phyloP scores from a whole-genome alignment of 108 stramenopile species.

The Hondaea fermentalgiana region DNA sequence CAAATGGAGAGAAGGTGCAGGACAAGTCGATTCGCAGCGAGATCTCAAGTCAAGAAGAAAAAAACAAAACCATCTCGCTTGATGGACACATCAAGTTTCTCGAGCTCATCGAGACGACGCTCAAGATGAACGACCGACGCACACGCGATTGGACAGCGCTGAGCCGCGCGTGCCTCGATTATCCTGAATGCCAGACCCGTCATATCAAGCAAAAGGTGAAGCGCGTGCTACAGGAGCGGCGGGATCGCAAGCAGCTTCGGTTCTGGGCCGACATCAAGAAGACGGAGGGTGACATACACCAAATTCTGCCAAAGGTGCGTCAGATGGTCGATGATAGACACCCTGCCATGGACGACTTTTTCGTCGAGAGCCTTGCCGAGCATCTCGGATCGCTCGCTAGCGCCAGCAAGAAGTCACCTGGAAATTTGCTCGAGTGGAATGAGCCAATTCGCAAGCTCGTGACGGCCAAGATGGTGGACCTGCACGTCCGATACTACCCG shows the following conservation, averaged over 20 bases:
- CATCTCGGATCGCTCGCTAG: neutral
- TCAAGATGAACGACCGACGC: neutral
- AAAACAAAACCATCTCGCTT: neutral
- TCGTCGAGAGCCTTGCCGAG: neutral
- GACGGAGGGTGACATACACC: neutral
- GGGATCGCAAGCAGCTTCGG: neutral
- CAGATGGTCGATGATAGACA: neutral
- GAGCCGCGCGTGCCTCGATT: neutral
- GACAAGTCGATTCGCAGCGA: neutral
- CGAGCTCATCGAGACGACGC: neutral
- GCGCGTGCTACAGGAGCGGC: neutral
- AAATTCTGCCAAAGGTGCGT: neutral
- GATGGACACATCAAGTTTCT: slow-evolving; percentile 1
- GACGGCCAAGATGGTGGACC: neutral
- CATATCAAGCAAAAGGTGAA: neutral
- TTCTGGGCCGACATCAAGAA: neutral
- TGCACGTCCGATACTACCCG: neutral
- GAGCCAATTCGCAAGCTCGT: neutral
- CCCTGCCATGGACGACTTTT: neutral
- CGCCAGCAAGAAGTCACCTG: neutral
- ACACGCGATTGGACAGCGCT: neutral
- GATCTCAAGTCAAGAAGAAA: neutral
- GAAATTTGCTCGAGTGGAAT: neutral
- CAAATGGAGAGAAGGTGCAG: neutral
- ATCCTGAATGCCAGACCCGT: neutral